Conservation (phyloP, 148 eudicot species). For the Spergularia marina region DNA sequence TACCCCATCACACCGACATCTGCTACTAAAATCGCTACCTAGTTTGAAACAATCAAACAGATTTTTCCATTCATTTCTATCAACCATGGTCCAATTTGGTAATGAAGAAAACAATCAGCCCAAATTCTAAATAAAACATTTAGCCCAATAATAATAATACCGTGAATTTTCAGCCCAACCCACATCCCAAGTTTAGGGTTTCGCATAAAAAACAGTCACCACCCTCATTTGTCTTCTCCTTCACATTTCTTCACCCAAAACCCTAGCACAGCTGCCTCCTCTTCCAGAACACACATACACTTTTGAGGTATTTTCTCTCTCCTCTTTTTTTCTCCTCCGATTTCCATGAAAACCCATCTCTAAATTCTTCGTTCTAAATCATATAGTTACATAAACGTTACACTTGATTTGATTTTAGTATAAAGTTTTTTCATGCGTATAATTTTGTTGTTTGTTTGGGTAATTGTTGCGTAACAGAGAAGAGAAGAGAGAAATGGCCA, state of each 20-base stretch:
- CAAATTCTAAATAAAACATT: neutral
- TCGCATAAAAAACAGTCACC: neutral
- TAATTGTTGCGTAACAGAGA: neutral
- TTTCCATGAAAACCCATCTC: neutral
- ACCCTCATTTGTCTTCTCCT: neutral
- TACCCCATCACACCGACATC: too few species aligned
- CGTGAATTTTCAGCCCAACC: neutral
- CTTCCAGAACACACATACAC: too few species aligned
- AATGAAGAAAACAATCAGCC: constrained; percentile 1
- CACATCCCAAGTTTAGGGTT: constrained; percentile 19
- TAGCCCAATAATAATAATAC: constrained; percentile 5
- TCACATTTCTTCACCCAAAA: neutral
- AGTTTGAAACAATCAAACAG: too few species aligned
- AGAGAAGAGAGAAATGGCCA: constrained; percentile 50
- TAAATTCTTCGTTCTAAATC: neutral
- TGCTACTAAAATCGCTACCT: too few species aligned
- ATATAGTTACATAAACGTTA: too few species aligned
- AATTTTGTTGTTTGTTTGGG: neutral
- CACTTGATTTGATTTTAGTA: too few species aligned
- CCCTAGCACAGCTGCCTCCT: constrained; percentile 16
- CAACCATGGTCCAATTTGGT: too few species aligned
- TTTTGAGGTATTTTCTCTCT: constrained; percentile 12
- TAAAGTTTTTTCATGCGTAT: neutral
- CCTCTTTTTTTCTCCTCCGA: neutral
- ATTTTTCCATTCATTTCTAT: too few species aligned